Evolutionary conservation across 1,284 basidiomycete genomes (phyloP).

Genomic region (Tilletia walkeri): DNA sequence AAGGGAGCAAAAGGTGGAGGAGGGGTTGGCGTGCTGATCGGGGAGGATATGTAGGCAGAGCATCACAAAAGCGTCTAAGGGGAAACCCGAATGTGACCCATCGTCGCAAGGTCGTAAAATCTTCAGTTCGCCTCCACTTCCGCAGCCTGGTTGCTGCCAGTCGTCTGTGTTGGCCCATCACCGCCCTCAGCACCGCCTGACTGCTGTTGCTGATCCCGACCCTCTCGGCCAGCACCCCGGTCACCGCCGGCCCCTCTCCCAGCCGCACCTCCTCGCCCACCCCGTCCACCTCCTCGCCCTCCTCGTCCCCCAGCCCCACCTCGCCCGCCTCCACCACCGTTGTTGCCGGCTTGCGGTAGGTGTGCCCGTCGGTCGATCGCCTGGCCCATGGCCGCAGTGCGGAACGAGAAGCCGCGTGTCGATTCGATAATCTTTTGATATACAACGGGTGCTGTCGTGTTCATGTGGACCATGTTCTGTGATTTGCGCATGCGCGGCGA

Average conservation of each 20-base stretch:
- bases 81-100: no score
- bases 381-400: constrained; percentile 84
- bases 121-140: no score
- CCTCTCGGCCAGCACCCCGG: background rate
- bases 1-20: no score
- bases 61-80: no score
- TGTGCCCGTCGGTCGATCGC: constrained; percentile 67
- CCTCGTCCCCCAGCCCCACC: constrained; percentile 33
- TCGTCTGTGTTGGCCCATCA: background rate
- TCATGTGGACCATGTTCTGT: constrained; percentile 89
- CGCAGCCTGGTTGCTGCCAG: no score
- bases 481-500: constrained; percentile 12
- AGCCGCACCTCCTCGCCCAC: constrained; percentile 19
- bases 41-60: no score
- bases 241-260: constrained; percentile 5
- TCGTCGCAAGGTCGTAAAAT: no score
- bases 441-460: constrained; percentile 80
- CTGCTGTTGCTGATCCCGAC: background rate
- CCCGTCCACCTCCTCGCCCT: constrained; percentile 36
- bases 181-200: background rate
- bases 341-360: constrained; percentile 22
- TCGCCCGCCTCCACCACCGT: constrained; percentile 26
- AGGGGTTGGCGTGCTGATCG: no score
- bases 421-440: constrained; percentile 96
- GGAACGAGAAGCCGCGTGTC: constrained; percentile 84